phyloP scores from a whole-genome alignment of 179 eudicot species.

The Spinacia oleracea region DNA sequence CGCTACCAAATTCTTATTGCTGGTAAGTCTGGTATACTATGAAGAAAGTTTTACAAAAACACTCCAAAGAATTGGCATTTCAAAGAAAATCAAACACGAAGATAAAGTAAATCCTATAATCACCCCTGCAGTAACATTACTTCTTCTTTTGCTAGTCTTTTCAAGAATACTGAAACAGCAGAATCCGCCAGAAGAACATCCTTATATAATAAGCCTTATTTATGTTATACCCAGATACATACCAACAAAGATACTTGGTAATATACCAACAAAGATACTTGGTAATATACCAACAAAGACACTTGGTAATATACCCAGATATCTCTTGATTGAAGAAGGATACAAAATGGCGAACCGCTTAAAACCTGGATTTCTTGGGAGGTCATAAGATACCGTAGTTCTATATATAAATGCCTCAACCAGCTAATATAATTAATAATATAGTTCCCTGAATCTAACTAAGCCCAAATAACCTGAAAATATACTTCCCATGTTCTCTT shows the following conservation, averaged over 20 bases:
- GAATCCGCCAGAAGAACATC: not conserved
- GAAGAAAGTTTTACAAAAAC: not conserved
- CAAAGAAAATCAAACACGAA: not conserved
- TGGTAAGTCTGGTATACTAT: not conserved
- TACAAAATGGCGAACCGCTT: not conserved
- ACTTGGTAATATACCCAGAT: not conserved
- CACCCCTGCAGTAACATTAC: not conserved
- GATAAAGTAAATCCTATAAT: not conserved
- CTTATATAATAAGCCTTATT: not conserved
- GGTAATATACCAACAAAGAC: no score
- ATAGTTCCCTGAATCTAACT: not conserved
- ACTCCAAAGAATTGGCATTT: not conserved
- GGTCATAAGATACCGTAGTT: not conserved
- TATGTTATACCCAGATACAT: no score
- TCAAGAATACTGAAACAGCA: not conserved
- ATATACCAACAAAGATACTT: no score
- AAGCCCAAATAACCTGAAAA: not conserved
- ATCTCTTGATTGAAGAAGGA: not conserved
- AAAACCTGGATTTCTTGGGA: not conserved
- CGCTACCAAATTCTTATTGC: not conserved
- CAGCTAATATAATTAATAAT: not conserved
- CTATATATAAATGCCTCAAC: not conserved
- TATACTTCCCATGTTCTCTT: no score
- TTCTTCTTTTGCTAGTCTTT: not conserved
- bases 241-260: not conserved